Conservation (phyloP, 179 eudicot species). For the Amaranthus tricolor region DNA sequence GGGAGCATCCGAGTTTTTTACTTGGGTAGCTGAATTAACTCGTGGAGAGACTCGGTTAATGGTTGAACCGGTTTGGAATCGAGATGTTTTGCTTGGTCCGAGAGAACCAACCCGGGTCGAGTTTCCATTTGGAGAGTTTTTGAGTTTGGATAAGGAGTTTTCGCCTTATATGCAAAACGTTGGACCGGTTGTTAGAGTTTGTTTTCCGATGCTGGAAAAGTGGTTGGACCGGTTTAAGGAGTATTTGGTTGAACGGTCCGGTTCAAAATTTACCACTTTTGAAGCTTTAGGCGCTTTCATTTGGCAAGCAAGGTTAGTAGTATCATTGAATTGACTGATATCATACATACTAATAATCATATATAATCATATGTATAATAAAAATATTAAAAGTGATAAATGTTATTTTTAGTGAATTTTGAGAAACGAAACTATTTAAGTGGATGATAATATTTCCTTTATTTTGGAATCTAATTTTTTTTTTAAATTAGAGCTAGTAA, state of each 20-base stretch:
- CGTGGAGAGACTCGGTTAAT: conserved; percentile 32
- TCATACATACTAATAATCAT: too few relatives aligned
- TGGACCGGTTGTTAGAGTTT: conserved; percentile 34
- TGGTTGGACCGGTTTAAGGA: conserved; percentile 54
- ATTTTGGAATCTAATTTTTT: too few relatives aligned
- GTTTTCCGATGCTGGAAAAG: conserved; percentile 44
- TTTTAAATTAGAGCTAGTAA: too few relatives aligned
- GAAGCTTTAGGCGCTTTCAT: conserved; percentile 72
- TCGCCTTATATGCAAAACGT: conserved; percentile 19
- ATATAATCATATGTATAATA: too few relatives aligned
- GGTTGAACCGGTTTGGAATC: conserved; percentile 59
- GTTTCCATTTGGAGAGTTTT: conserved; percentile 45
- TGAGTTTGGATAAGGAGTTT: conserved; percentile 37
- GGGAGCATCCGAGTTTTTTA: conserved; percentile 61
- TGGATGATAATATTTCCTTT: too few relatives aligned
- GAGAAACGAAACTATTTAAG: not conserved
- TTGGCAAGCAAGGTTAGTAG: conserved; percentile 24
- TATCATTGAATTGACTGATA: not conserved
- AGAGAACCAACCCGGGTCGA: conserved; percentile 45
- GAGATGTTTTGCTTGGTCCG: conserved; percentile 48
- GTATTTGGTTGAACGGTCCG: conserved; percentile 43
- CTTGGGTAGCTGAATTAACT: conserved; percentile 52
- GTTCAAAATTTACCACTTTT: conserved; percentile 59
- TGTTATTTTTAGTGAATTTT: not conserved
- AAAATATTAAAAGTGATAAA: too few relatives aligned